These are phyloP conservation scores for Spiromastix sp. DNA, from an alignment of 2,329 filamentous ascomycete species.

Conservation along the genomic window DNA sequence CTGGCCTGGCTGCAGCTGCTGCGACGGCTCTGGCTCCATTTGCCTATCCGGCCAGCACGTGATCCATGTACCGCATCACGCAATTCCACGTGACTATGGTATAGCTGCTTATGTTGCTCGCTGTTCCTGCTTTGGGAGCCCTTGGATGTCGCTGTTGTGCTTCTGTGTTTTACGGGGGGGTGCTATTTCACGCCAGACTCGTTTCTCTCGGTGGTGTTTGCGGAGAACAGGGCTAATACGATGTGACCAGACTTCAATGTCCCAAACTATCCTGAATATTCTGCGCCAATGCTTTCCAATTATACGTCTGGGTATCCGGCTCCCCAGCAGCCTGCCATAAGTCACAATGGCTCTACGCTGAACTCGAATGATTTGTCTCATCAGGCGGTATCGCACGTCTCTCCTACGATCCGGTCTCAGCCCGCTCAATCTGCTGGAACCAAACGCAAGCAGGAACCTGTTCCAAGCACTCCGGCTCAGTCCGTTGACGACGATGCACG, in stretches of 20 bases:
- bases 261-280: slow-evolving; percentile 10
- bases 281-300: slow-evolving; percentile 8
- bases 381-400: not conserved
- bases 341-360: not conserved
- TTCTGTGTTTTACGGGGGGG: not conserved
- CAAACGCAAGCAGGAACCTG: slow-evolving; percentile 9
- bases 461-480: slow-evolving; percentile 30
- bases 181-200: too few species aligned
- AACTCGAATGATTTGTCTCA: not conserved
- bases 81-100: slow-evolving; percentile 9
- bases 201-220: too few species aligned
- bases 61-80: slow-evolving; percentile 5
- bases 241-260: slow-evolving; percentile 12
- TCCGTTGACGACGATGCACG: slow-evolving; percentile 65
- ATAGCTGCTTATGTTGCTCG: not conserved
- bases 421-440: slow-evolving; percentile 1
- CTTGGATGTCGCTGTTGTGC: not conserved
- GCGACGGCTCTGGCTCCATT: too few species aligned
- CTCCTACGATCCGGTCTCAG: not conserved
- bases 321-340: slow-evolving; percentile 4
- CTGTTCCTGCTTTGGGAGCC: not conserved
- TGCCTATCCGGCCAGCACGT: slow-evolving; percentile 1
- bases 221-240: too few species aligned
- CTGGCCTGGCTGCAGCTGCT: too few species aligned
- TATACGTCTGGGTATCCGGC: slow-evolving; percentile 4